phyloP scores from a whole-genome alignment of 352 stramenopile genomes.

The Elongisporangium senticosum region DNA sequence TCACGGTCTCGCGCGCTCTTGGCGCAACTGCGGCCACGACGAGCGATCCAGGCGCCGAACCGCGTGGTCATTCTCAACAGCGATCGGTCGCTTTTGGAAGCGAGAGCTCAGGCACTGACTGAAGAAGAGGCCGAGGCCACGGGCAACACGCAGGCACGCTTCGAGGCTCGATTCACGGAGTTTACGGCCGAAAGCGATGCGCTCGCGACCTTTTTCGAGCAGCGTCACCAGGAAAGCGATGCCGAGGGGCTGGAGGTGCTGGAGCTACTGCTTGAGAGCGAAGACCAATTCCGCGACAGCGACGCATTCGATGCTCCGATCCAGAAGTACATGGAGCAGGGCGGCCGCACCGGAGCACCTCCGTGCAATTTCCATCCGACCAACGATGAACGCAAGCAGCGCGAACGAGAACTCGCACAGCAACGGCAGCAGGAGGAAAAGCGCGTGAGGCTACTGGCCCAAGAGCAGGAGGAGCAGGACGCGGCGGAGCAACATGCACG shows the following conservation, averaged over 20 bases:
- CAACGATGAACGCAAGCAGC: conserved; percentile 44
- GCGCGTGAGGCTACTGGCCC: conserved; percentile 21
- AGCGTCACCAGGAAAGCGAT: conserved; percentile 7
- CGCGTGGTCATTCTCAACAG: conserved; percentile 61
- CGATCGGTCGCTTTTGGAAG: conserved; percentile 41
- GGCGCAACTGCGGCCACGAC: conserved; percentile 28
- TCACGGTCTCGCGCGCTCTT: conserved; percentile 40
- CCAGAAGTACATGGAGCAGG: conserved; percentile 72
- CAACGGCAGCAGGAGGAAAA: conserved; percentile 43
- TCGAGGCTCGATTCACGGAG: conserved; percentile 39
- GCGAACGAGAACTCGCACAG: conserved; percentile 33
- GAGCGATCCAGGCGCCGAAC: conserved; percentile 48
- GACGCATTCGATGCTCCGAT: conserved; percentile 40
- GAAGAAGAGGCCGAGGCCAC: conserved; percentile 51
- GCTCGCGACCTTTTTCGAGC: conserved; percentile 65
- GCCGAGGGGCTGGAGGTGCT: conserved; percentile 55
- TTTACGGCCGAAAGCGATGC: conserved; percentile 46
- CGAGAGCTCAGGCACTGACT: conserved; percentile 41
- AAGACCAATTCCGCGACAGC: conserved; percentile 36
- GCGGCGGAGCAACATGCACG: conserved; percentile 33
- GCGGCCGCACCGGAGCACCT: conserved; percentile 27
- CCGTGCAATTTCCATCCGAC: conserved; percentile 85
- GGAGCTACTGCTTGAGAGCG: conserved; percentile 44
- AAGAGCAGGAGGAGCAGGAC: conserved; percentile 52
- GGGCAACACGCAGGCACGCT: conserved; percentile 57